Evolutionary conservation across 2,329 filamentous ascomycete species (phyloP).

Genomic region (Sclerotiophoma versabilis): DNA sequence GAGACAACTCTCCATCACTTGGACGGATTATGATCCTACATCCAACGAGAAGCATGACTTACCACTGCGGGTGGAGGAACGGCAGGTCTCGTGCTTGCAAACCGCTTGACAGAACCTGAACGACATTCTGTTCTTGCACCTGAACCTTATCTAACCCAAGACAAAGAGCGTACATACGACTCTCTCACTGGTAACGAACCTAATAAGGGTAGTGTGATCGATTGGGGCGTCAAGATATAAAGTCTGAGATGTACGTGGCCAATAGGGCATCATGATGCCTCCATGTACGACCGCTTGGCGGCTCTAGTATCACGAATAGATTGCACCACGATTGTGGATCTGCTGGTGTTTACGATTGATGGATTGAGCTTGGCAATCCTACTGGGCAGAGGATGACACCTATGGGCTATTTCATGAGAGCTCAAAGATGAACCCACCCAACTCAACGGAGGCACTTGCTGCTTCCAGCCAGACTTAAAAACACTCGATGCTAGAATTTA

Average conservation of each 20-base stretch:
- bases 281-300: conserved; percentile 39
- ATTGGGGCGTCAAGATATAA: conserved; percentile 41
- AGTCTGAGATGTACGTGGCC: conserved; percentile 31
- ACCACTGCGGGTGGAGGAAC: conserved; percentile 33
- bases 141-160: conserved; percentile 42
- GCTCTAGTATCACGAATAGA: conserved; percentile 44
- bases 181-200: conserved; percentile 39
- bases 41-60: conserved; percentile 32
- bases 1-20: conserved; percentile 14
- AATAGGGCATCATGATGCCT: conserved; percentile 34
- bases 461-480: conserved; percentile 38
- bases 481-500: conserved; percentile 40
- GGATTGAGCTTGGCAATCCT: conserved; percentile 64
- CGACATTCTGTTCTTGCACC: conserved; percentile 40
- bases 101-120: conserved; percentile 33
- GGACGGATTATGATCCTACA: conserved; percentile 8
- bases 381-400: conserved; percentile 56
- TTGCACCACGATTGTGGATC: conserved; percentile 45
- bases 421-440: conserved; percentile 41
- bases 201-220: conserved; percentile 36
- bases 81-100: conserved; percentile 36
- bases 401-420: conserved; percentile 34
- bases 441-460: conserved; percentile 24
- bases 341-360: conserved; percentile 55
- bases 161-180: conserved; percentile 40